These are phyloP conservation scores for Neurospora sp. DNA, from an alignment of 495 filamentous ascomycete species.

Conservation along the genomic window DNA sequence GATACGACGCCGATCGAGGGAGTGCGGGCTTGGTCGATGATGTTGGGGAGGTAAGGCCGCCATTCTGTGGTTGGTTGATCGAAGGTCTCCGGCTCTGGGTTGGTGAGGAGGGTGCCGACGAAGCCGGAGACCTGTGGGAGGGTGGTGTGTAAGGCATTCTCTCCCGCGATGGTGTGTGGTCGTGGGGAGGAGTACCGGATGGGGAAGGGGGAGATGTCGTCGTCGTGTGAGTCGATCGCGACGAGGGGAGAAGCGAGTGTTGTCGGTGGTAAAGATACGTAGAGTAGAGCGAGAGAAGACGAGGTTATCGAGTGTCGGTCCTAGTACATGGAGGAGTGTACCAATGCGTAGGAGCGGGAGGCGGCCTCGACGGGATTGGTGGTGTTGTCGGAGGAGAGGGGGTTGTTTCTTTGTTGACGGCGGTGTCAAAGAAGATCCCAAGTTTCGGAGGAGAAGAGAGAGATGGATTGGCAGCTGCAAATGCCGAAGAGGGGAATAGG, in stretches of 20 bases:
- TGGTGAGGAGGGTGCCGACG: conserved; percentile 55
- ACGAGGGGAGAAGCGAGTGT: conserved; percentile 2
- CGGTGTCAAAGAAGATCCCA: neutral
- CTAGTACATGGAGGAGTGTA: neutral
- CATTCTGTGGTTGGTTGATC: conserved; percentile 33
- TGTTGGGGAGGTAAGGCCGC: conserved; percentile 12
- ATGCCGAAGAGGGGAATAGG: neutral
- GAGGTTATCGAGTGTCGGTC: neutral
- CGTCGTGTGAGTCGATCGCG: conserved; percentile 10
- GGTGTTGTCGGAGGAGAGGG: neutral
- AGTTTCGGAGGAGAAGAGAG: neutral
- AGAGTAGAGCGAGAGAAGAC: neutral
- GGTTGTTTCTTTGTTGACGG: neutral
- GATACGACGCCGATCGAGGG: conserved; percentile 68
- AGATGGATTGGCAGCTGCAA: neutral
- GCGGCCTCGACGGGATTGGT: neutral
- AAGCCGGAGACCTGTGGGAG: conserved; percentile 66
- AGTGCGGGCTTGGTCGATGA: conserved; percentile 37
- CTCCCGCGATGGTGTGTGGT: neutral
- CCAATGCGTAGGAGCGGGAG: neutral
- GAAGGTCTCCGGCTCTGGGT: conserved; percentile 49
- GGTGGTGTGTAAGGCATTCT: conserved; percentile 93
- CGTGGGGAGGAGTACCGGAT: neutral
- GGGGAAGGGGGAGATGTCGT: neutral
- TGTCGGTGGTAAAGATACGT: conserved; percentile 3